These are phyloP conservation scores for Dendrobium catenatum DNA, from an alignment of 106 monocot genomes.

Conservation along the genomic window DNA sequence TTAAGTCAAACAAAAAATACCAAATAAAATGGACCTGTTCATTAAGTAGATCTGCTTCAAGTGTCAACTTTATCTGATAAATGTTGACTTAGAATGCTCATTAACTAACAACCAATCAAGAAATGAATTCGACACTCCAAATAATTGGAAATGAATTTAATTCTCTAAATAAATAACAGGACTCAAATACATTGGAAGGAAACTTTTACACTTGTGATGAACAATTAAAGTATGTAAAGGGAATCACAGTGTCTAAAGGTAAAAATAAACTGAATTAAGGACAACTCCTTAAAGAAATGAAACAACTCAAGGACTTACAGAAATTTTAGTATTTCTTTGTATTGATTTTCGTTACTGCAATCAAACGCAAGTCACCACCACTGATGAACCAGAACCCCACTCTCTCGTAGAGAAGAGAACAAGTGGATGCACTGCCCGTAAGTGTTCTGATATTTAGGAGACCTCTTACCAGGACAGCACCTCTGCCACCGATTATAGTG, in stretches of 20 bases:
- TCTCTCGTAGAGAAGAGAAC: constrained; percentile 34
- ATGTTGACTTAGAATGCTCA: background rate
- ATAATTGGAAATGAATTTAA: background rate
- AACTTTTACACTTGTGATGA: constrained; percentile 1
- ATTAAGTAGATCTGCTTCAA: background rate
- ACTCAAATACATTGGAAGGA: background rate
- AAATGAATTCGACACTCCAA: background rate
- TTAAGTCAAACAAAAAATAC: too few relatives aligned
- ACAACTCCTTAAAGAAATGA: background rate
- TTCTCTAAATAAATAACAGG: background rate
- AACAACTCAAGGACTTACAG: background rate
- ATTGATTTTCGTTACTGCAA: background rate
- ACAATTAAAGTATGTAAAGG: background rate
- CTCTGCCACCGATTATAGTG: constrained; percentile 81
- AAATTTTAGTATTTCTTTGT: background rate
- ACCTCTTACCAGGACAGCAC: constrained; percentile 64
- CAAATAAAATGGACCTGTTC: too few relatives aligned
- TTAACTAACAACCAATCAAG: background rate
- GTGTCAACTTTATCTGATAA: background rate
- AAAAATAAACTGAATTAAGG: background rate
- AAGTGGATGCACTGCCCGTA: constrained; percentile 59
- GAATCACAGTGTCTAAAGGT: background rate
- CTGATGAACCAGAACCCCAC: constrained; percentile 29
- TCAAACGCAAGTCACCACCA: constrained; percentile 23
- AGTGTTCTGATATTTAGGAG: constrained; percentile 56